Evolutionary conservation across 2,329 filamentous ascomycete genomes (phyloP).

Genomic region (Huntiella moniliformis): DNA sequence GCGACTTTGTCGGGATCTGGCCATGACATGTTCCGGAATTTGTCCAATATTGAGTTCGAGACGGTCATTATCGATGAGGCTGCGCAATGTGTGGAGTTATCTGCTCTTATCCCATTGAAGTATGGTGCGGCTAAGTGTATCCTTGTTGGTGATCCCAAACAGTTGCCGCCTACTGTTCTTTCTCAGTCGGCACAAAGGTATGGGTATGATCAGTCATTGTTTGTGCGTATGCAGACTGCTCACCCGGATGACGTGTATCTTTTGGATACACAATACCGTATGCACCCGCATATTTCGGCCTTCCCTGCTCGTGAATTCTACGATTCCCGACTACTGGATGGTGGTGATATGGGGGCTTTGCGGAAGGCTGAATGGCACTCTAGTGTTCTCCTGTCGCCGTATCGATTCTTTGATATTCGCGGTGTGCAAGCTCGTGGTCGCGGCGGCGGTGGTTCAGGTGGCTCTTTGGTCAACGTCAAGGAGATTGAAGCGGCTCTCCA

Average conservation of each 20-base stretch:
- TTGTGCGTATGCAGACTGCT: conserved; percentile 94
- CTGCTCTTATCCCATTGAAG: conserved; percentile 87
- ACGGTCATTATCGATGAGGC: conserved; percentile 97
- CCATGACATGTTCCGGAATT: conserved; percentile 88
- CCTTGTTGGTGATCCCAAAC: conserved; percentile 92
- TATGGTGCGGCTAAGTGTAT: conserved; percentile 96
- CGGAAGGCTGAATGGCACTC: conserved; percentile 72
- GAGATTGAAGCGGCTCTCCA: conserved; percentile 76
- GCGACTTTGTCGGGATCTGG: conserved; percentile 88
- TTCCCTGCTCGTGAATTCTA: conserved; percentile 91
- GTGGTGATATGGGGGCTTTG: conserved; percentile 59
- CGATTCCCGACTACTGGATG: conserved; percentile 70
- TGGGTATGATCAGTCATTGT: conserved; percentile 93
- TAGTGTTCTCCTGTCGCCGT: conserved; percentile 66
- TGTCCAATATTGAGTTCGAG: conserved; percentile 91
- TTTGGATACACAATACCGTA: conserved; percentile 95
- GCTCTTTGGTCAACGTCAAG: conserved; percentile 74
- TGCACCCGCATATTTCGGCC: conserved; percentile 89
- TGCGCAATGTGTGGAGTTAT: conserved; percentile 93
- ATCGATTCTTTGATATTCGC: conserved; percentile 91
- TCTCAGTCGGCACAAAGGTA: conserved; percentile 83
- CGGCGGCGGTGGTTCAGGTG: conserved; percentile 34
- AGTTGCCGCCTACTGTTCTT: conserved; percentile 85
- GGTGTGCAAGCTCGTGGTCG: conserved; percentile 69
- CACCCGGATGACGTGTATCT: conserved; percentile 76